Base-by-base conservation (phyloP, 2,329 filamentous ascomycete genomes). In the Claviceps spartinae region DNA sequence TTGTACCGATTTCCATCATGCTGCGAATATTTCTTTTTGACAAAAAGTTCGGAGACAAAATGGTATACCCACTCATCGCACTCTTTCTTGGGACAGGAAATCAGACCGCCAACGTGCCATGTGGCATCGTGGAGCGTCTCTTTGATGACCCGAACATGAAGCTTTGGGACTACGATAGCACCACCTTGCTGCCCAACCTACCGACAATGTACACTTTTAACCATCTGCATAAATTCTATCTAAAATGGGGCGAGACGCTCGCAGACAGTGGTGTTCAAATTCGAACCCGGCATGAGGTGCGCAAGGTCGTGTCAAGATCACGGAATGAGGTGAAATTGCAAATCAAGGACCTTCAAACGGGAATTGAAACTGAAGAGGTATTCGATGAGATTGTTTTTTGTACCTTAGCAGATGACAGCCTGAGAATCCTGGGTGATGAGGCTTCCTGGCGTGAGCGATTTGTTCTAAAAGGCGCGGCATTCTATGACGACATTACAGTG, bases 41-140 rank as follows among this genome's bases (percentile, higher is more conserved):
- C 52, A 73, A 77, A 9, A 82, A 85, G 52, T 89, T 88, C 61
- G 77, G 77, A 16, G 82, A 88, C 60, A 81, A 79, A 38, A 82
- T 88, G 65, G 80, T 84, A 0, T 73, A 85, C 53, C 85, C 85
- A 1, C 77, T 88, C 63, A 77, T 87, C 36, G 85, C 85, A 0
- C 69, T 88, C 1, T 88, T 89, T 61, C 70, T 88, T 0, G 85
- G 85, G 0, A 88, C 85, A 0, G 83, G 85, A 1, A 88, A 88
- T 57, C 82, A 86, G 59, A 85, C 84, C 0, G 79, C 83, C 0
- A 80, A 86, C 56, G 83, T 88, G 0, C 80, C 84, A 0, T 78
- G 76, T 43, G 82, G 83, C 24, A 81, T 88, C 37, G 70, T 88
- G 4, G 78, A 82, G 60, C 67, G 78, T 4, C 63, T 83, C 0